Conservation (phyloP, 2,329 filamentous ascomycete species). For the Raffaelea ambrosiae region DNA sequence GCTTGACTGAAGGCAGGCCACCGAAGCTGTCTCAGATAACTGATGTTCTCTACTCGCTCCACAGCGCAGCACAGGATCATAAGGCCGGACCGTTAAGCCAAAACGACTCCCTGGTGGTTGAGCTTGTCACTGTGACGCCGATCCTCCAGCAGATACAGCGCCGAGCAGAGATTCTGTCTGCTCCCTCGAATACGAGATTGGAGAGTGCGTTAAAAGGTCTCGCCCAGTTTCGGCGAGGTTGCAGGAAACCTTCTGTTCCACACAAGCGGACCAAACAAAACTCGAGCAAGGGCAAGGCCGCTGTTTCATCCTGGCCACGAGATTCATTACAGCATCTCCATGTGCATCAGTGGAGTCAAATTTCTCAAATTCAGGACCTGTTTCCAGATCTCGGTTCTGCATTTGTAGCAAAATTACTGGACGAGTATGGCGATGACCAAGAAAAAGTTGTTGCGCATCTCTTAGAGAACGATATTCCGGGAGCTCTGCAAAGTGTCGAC, state of each 20-base stretch:
- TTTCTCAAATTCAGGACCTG: conserved; percentile 86
- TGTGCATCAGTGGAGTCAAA: conserved; percentile 72
- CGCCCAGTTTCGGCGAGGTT: conserved; percentile 49
- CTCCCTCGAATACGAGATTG: too few relatives aligned
- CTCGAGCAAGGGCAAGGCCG: conserved; percentile 53
- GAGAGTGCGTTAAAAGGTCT: conserved; percentile 51
- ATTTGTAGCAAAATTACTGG: conserved; percentile 71
- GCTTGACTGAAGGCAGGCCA: conserved; percentile 56
- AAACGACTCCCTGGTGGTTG: conserved; percentile 69
- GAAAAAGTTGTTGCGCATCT: conserved; percentile 77
- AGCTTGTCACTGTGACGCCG: conserved; percentile 73
- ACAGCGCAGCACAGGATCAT: conserved; percentile 59
- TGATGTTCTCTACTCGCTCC: conserved; percentile 77
- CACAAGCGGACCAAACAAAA: conserved; percentile 37
- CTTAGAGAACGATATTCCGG: conserved; percentile 66
- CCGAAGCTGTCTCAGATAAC: conserved; percentile 67
- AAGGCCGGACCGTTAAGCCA: conserved; percentile 43
- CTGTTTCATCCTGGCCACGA: conserved; percentile 24
- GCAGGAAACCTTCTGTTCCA: conserved; percentile 33
- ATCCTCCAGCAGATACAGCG: conserved; percentile 56
- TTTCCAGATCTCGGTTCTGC: conserved; percentile 81
- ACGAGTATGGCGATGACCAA: conserved; percentile 67
- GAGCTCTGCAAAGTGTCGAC: conserved; percentile 56
- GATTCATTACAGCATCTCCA: conserved; percentile 44
- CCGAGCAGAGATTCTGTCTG: too few relatives aligned